Percentiles rank a stretch among this genome's conserved stretches.
Evolutionary conservation across 768 basidiomycete species (phyloP).

Genomic region (Podaxis mareebaensis): DNA sequence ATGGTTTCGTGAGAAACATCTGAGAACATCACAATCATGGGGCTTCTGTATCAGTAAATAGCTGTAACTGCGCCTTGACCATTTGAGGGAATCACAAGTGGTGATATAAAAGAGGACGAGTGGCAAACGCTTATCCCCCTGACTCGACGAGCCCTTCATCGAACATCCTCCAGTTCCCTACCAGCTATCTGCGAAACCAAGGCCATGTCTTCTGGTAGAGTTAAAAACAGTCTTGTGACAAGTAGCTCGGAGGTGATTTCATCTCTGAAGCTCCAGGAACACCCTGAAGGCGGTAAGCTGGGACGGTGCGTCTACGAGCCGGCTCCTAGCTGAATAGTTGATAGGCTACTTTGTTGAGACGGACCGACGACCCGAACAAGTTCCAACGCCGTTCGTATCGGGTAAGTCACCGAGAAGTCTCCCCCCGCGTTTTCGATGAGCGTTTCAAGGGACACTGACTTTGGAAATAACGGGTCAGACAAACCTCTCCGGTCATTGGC

Average conservation of each 20-base stretch:
- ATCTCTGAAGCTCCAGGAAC: background rate
- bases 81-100: too few relatives aligned
- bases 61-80: too few relatives aligned
- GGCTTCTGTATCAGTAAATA: too few relatives aligned
- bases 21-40: too few relatives aligned
- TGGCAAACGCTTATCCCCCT: too few relatives aligned
- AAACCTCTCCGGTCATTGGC: conserved; percentile 32
- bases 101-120: too few relatives aligned
- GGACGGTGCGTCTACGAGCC: background rate
- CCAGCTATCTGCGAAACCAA: background rate
- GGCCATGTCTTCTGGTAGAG: background rate
- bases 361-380: conserved; percentile 14
- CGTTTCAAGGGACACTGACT: background rate
- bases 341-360: conserved; percentile 24
- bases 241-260: conserved; percentile 1
- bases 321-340: too few relatives aligned
- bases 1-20: background rate
- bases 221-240: background rate
- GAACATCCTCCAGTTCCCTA: background rate
- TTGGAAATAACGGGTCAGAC: conserved; percentile 9
- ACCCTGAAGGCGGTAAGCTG: conserved; percentile 4
- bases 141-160: background rate
- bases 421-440: background rate
- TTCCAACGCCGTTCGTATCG: conserved; percentile 20
- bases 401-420: conserved; percentile 12